Conservation (phyloP, 495 filamentous ascomycete genomes). For the Penicillium silybi region DNA sequence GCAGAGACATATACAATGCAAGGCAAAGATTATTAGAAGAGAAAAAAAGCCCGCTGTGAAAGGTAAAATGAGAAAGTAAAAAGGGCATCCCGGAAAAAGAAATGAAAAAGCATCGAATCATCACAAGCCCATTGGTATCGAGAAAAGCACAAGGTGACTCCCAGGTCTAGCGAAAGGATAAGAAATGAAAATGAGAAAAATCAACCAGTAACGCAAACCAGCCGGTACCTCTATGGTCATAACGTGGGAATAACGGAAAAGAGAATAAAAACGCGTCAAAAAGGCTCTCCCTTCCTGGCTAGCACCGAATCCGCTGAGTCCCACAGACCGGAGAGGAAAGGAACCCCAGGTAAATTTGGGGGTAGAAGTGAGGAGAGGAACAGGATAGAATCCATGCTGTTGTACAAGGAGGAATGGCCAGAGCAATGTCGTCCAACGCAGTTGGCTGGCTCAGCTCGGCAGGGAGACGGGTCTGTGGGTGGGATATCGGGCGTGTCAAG, state of each 20-base stretch:
- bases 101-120: constrained; percentile 24
- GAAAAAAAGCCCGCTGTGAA: constrained; percentile 8
- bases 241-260: constrained; percentile 25
- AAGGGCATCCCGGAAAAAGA: constrained; percentile 22
- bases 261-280: constrained; percentile 10
- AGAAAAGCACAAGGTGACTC: constrained; percentile 33
- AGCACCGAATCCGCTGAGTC: constrained; percentile 24
- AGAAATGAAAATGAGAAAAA: constrained; percentile 30
- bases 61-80: constrained; percentile 9
- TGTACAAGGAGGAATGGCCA: constrained; percentile 34
- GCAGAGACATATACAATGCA: constrained; percentile 15
- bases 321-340: constrained; percentile 12
- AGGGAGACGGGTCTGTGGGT: constrained; percentile 1
- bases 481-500: constrained; percentile 8
- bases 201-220: constrained; percentile 38
- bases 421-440: constrained; percentile 12
- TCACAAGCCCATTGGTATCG: constrained; percentile 33
- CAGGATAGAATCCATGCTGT: constrained; percentile 29
- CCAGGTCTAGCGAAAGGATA: constrained; percentile 42
- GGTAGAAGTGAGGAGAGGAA: constrained; percentile 13
- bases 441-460: constrained; percentile 7
- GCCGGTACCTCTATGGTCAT: constrained; percentile 48
- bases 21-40: constrained; percentile 15
- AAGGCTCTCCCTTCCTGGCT: constrained; percentile 21
- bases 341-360: constrained; percentile 9